Percentiles rank a stretch among this genome's conserved stretches.
Evolutionary conservation across 768 basidiomycete species (phyloP).

Genomic region (Ramaria rubella): DNA sequence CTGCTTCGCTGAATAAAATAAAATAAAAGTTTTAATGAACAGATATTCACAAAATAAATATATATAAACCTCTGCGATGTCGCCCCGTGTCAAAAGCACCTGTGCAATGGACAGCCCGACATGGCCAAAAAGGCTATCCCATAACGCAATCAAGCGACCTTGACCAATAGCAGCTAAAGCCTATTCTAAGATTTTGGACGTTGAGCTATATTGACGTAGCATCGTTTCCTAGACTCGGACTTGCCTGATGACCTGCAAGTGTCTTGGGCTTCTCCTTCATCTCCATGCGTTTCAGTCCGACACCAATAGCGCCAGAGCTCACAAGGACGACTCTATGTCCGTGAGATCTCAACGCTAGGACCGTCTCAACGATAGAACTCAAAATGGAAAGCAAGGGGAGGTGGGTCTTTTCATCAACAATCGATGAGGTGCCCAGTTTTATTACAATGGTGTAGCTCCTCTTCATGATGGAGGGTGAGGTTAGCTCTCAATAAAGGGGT

Average conservation of each 20-base stretch:
- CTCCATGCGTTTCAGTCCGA: conserved; percentile 89
- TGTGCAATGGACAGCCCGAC: conserved; percentile 95
- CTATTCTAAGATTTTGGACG: conserved; percentile 32
- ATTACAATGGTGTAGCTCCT: conserved; percentile 64
- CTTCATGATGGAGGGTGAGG: conserved; percentile 1
- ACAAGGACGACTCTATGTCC: conserved; percentile 96
- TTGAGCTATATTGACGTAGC: neutral
- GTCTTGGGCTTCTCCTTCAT: conserved; percentile 73
- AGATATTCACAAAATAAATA: neutral
- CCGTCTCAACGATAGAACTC: conserved; percentile 89
- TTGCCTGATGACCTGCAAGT: conserved; percentile 85
- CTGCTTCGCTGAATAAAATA: conserved; percentile 65
- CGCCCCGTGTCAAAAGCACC: conserved; percentile 86
- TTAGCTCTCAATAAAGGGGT: too few relatives aligned
- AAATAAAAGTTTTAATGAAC: too few relatives aligned
- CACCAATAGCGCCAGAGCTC: conserved; percentile 95
- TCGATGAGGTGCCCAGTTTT: conserved; percentile 92
- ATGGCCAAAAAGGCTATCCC: conserved; percentile 94
- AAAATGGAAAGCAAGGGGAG: conserved; percentile 87
- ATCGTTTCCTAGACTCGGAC: conserved; percentile 21
- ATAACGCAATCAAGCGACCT: conserved; percentile 90
- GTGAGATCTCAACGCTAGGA: conserved; percentile 61
- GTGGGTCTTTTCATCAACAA: conserved; percentile 91
- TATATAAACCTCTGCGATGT: conserved; percentile 85
- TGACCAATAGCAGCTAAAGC: conserved; percentile 97